Evolutionary conservation across 306 rosid genomes (phyloP).

Genomic region (Medicago truncatula): MtrunA17r5.0-ANR NC_053044.1:58474001-58474500

Average conservation of each 20-base stretch:
- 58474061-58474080: slow-evolving; percentile 52
- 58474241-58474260: background rate
- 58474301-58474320: slow-evolving; percentile 2
- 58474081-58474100: slow-evolving; percentile 84
- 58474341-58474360: slow-evolving; percentile 37
- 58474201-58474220: slow-evolving; percentile 19
- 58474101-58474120: slow-evolving; percentile 93
- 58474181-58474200: slow-evolving; percentile 12
- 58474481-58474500: slow-evolving; percentile 8
- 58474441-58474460: slow-evolving; percentile 11
- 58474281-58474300: slow-evolving; percentile 14
- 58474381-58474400: slow-evolving; percentile 4
- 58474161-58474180: slow-evolving; percentile 82
- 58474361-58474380: background rate
- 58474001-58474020: background rate
- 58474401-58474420: slow-evolving; percentile 41
- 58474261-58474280: slow-evolving; percentile 2
- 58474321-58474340: slow-evolving; percentile 9
- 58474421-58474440: slow-evolving; percentile 17
- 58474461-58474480: slow-evolving; percentile 15
- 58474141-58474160: slow-evolving; percentile 90
- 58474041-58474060: background rate
- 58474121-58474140: slow-evolving; percentile 83
- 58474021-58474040: background rate
- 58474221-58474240: background rate